These are phyloP conservation scores for Dothideomycetes sp. DNA, from an alignment of 2,329 filamentous ascomycete species.

Conservation along the genomic window DNA sequence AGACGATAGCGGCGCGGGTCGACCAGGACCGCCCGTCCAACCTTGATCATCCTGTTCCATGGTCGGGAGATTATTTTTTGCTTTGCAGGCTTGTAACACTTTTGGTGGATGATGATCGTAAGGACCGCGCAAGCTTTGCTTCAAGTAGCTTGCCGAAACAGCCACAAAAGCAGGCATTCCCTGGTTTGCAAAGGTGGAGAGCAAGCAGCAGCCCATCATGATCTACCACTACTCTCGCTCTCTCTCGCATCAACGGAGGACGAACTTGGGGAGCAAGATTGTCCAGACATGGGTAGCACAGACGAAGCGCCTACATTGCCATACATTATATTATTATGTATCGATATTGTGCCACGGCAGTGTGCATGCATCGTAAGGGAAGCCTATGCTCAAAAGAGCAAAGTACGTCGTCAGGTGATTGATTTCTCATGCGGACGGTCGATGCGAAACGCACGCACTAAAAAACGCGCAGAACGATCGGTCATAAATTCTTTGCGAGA, in stretches of 20 bases:
- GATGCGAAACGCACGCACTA: conserved; percentile 8
- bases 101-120: too few species aligned
- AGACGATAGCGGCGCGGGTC: conserved; percentile 10
- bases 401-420: conserved; percentile 12
- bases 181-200: background rate
- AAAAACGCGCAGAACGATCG: conserved; percentile 1
- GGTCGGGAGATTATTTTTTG: too few species aligned
- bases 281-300: conserved; percentile 11
- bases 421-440: conserved; percentile 8
- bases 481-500: conserved; percentile 8
- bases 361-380: conserved; percentile 5
- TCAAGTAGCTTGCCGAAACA: background rate
- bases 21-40: conserved; percentile 8
- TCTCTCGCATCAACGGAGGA: too few species aligned
- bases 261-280: too few species aligned
- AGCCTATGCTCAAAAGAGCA: conserved; percentile 7
- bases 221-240: background rate
- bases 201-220: background rate
- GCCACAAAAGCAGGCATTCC: conserved; percentile 3
- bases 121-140: conserved; percentile 7
- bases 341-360: background rate
- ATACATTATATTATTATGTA: background rate
- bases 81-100: too few species aligned
- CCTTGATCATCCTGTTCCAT: conserved; percentile 7
- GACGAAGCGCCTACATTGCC: background rate